Evolutionary conservation across 306 rosid species (phyloP).

Genomic region (Rubus parviflorus): DNA sequence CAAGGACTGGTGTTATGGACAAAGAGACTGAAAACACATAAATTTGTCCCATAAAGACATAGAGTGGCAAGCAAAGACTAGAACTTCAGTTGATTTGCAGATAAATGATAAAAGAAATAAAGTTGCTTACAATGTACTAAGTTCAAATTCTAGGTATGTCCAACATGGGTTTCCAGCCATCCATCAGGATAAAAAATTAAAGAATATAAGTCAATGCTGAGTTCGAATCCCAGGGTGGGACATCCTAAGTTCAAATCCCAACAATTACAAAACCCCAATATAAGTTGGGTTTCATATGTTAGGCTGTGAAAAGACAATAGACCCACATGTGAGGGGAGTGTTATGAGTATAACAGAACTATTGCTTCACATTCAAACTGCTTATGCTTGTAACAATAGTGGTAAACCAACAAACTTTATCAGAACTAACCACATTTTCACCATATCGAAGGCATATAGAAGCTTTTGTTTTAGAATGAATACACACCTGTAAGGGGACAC

Average conservation of each 20-base stretch:
- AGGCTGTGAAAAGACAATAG: neutral
- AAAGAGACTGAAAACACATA: neutral
- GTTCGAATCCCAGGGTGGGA: neutral
- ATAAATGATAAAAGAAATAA: neutral
- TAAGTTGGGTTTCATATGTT: neutral
- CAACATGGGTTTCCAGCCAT: neutral
- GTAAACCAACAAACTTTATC: neutral
- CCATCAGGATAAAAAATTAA: neutral
- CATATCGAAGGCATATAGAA: neutral
- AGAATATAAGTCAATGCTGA: neutral
- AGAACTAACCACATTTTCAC: neutral
- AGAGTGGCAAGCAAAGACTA: neutral
- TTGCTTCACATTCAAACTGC: neutral
- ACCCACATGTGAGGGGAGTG: neutral
- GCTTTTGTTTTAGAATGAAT: conserved; percentile 17
- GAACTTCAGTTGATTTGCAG: neutral
- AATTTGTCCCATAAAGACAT: neutral
- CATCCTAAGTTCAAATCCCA: neutral
- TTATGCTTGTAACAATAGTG: neutral
- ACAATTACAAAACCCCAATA: neutral
- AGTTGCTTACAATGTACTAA: neutral
- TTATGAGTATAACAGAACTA: neutral
- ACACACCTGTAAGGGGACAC: conserved; percentile 90
- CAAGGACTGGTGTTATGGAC: neutral
- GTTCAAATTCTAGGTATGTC: conserved; percentile 10